These are phyloP conservation scores for Pleoardoris graminearum DNA, from an alignment of 2,329 filamentous ascomycete genomes.

Conservation along the genomic window DNA sequence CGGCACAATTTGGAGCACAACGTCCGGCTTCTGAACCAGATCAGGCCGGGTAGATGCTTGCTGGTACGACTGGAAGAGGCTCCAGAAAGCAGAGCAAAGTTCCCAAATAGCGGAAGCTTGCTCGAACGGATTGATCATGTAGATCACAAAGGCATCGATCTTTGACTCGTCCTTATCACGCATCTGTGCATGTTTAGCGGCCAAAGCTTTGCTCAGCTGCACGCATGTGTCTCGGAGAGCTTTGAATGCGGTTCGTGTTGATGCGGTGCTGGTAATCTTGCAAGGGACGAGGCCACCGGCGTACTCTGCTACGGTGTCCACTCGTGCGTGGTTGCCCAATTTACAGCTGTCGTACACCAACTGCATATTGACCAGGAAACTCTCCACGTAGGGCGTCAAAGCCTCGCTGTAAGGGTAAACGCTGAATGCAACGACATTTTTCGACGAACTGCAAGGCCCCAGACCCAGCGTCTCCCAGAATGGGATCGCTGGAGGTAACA, in stretches of 20 bases:
- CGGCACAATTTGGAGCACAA: slow-evolving; percentile 78
- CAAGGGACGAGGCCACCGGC: slow-evolving; percentile 40
- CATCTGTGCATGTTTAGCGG: slow-evolving; percentile 39
- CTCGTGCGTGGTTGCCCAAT: slow-evolving; percentile 64
- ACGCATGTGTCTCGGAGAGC: slow-evolving; percentile 42
- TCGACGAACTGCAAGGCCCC: slow-evolving; percentile 69
- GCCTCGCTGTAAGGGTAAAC: slow-evolving; percentile 70
- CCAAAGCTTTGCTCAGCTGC: slow-evolving; percentile 47
- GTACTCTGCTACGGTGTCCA: slow-evolving; percentile 45
- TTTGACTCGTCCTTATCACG: slow-evolving; percentile 54
- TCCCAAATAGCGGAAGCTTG: slow-evolving; percentile 64
- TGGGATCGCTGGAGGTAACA: slow-evolving; percentile 71
- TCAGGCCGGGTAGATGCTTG: slow-evolving; percentile 51
- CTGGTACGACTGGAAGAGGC: slow-evolving; percentile 67
- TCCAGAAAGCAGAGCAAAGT: slow-evolving; percentile 73
- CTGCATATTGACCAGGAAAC: slow-evolving; percentile 69
- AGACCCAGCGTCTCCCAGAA: slow-evolving; percentile 85
- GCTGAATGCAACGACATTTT: slow-evolving; percentile 72
- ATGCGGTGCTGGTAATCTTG: slow-evolving; percentile 18
- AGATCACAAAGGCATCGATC: slow-evolving; percentile 65
- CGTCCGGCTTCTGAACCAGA: slow-evolving; percentile 52
- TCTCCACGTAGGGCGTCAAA: slow-evolving; percentile 61
- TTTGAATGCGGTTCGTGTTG: slow-evolving; percentile 32
- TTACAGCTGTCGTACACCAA: slow-evolving; percentile 75
- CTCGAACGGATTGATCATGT: slow-evolving; percentile 72